A percentile compares a stretch with the other conserved stretches of the same genome.
Evolutionary conservation across 176 grass and related monocot species (phyloP).

Genomic region (Echinochloa phyllopogon): DNA sequence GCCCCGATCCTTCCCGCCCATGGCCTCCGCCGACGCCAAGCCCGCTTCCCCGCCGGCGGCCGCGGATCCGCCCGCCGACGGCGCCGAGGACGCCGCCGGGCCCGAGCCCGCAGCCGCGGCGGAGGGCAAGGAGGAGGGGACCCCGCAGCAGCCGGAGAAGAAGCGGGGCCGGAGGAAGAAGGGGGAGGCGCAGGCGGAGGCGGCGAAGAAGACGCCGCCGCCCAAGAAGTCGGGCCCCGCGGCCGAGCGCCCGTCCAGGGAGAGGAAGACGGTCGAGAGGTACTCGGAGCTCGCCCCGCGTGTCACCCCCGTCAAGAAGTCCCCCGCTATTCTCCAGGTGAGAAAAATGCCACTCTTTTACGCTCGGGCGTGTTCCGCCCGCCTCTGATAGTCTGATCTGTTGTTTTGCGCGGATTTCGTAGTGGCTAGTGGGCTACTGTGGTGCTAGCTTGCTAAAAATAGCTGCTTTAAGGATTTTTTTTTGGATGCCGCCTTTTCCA

Average conservation of each 20-base stretch:
- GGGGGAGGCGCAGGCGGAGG: conserved; percentile 45
- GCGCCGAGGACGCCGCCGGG: conserved; percentile 24
- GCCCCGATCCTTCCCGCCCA: conserved; percentile 33
- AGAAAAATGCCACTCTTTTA: background rate
- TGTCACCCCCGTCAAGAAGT: conserved; percentile 55
- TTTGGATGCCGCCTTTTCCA: background rate
- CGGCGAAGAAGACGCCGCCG: conserved; percentile 42
- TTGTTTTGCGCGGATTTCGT: background rate
- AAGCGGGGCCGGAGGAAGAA: conserved; percentile 38
- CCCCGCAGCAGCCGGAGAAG: conserved; percentile 27
- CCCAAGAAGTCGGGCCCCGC: background rate
- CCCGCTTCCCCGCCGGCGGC: conserved; percentile 26
- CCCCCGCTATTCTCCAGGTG: conserved; percentile 72
- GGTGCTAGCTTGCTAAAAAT: background rate
- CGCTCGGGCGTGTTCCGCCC: no score
- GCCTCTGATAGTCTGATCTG: conserved; percentile 42
- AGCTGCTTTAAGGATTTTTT: background rate
- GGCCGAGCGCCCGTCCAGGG: conserved; percentile 69
- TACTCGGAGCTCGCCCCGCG: conserved; percentile 69
- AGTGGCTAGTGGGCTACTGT: background rate
- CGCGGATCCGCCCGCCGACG: conserved; percentile 50
- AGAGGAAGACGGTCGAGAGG: conserved; percentile 91
- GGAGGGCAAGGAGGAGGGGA: background rate
- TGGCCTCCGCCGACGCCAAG: conserved; percentile 55
- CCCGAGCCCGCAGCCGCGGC: conserved; percentile 20